Conservation (phyloP, 257 asterid species). For the Solanum okadae region DNA sequence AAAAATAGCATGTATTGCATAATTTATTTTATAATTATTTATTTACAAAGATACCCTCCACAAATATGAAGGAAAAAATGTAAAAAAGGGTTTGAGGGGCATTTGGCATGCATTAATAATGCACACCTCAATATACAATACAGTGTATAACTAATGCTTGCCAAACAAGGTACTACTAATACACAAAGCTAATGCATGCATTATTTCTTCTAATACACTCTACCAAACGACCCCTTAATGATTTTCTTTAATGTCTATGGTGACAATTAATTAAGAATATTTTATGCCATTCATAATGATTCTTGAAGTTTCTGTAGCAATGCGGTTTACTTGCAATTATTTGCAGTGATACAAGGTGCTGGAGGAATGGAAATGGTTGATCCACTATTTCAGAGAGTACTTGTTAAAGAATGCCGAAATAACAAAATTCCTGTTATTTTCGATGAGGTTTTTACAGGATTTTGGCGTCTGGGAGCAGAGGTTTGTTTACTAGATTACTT, state of each 20-base stretch:
- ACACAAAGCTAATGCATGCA: not conserved
- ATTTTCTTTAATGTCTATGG: not conserved
- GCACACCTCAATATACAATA: not conserved
- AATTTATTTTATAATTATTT: too few relatives aligned
- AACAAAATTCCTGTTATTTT: conserved; percentile 81
- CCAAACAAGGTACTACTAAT: not conserved
- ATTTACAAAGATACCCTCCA: not conserved
- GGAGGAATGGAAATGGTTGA: conserved; percentile 96
- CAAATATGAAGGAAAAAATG: not conserved
- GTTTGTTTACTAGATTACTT: conserved; percentile 23
- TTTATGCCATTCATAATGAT: not conserved
- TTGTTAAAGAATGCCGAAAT: conserved; percentile 67
- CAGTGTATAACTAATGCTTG: not conserved
- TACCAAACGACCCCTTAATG: not conserved
- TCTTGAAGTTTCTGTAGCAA: not conserved
- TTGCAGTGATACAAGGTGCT: conserved; percentile 87
- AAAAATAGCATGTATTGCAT: not conserved
- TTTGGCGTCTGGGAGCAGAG: conserved; percentile 97
- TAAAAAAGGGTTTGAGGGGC: not conserved
- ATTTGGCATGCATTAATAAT: not conserved
- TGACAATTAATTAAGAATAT: not conserved
- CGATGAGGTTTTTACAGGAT: conserved; percentile 97
- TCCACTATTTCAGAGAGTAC: conserved; percentile 88
- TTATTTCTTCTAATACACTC: not conserved
- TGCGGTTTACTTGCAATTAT: not conserved